A percentile compares a stretch with the other conserved stretches of the same genome.
Conservation (phyloP, 2,329 filamentous ascomycete species). For the Lecanicillium sp. region DNA sequence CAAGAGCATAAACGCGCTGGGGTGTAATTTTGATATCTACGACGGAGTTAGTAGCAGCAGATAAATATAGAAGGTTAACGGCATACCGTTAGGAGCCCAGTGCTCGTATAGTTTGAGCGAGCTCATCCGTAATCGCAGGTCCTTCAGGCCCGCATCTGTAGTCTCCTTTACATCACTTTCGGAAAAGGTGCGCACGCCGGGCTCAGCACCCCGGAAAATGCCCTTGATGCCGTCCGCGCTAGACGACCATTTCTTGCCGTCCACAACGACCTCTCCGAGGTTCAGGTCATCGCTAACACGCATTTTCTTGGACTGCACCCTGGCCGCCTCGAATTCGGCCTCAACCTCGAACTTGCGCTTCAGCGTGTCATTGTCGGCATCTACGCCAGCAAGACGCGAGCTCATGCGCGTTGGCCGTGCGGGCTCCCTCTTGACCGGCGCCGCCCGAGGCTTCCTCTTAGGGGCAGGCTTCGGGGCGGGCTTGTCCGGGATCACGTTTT, state of each 20-base stretch:
- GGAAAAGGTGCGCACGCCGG: constrained; percentile 78
- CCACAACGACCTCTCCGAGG: constrained; percentile 71
- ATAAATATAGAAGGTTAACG: not conserved
- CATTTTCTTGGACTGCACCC: constrained; percentile 51
- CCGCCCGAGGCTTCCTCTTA: constrained; percentile 26
- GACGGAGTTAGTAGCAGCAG: not conserved
- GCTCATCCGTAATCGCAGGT: constrained; percentile 70
- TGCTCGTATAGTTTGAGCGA: constrained; percentile 73
- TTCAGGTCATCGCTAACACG: constrained; percentile 54
- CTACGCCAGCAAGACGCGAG: constrained; percentile 50
- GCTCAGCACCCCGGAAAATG: constrained; percentile 62
- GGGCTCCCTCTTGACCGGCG: constrained; percentile 42
- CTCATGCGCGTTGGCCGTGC: constrained; percentile 50
- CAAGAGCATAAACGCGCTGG: constrained; percentile 78
- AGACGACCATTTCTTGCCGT: constrained; percentile 68
- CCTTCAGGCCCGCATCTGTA: constrained; percentile 67
- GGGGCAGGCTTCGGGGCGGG: constrained; percentile 38
- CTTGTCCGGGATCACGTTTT: constrained; percentile 59
- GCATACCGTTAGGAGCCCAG: constrained; percentile 70
- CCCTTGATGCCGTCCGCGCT: constrained; percentile 58
- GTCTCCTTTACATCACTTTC: constrained; percentile 79
- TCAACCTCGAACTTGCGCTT: constrained; percentile 50
- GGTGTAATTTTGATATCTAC: constrained; percentile 86
- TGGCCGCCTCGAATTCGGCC: constrained; percentile 33
- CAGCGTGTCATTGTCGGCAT: constrained; percentile 39